Evolutionary conservation across 2,329 filamentous ascomycete species (phyloP).

Genomic region (Lachnellula cervina): DNA sequence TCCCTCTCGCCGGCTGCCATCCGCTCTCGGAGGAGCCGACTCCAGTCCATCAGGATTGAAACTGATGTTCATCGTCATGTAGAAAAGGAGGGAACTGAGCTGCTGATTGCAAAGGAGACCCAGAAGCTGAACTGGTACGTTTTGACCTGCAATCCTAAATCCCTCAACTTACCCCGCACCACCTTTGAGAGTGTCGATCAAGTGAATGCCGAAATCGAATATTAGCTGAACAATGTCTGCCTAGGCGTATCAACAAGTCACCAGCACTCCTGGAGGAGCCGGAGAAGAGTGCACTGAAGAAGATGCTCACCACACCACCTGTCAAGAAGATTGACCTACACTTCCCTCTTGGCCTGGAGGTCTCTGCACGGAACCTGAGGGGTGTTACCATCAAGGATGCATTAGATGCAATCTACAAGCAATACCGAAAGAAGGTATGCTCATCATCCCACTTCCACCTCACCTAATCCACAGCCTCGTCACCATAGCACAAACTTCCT

Average conservation of each 20-base stretch:
- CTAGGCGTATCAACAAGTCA: slow-evolving; percentile 94
- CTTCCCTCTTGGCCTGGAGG: slow-evolving; percentile 82
- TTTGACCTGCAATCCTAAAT: background rate
- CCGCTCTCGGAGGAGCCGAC: slow-evolving; percentile 8
- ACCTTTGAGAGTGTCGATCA: background rate
- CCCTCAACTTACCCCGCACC: slow-evolving; percentile 8
- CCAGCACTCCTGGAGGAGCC: slow-evolving; percentile 74
- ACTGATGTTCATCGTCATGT: slow-evolving; percentile 14
- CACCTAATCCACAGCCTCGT: background rate
- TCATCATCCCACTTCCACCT: background rate
- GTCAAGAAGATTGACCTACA: slow-evolving; percentile 93
- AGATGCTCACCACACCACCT: slow-evolving; percentile 71
- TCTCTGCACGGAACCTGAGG: slow-evolving; percentile 85
- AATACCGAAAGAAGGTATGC: slow-evolving; percentile 90
- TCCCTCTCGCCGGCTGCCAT: background rate
- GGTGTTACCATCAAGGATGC: slow-evolving; percentile 98
- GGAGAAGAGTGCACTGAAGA: slow-evolving; percentile 64
- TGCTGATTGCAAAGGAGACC: slow-evolving; percentile 74
- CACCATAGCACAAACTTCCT: background rate
- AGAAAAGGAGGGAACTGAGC: slow-evolving; percentile 70
- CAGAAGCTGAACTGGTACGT: slow-evolving; percentile 83
- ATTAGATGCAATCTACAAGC: slow-evolving; percentile 90
- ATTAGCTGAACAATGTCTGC: slow-evolving; percentile 4
- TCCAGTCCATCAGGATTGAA: slow-evolving; percentile 8
- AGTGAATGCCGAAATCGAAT: background rate